A percentile compares a stretch with the other conserved stretches of the same genome.
phyloP scores from a whole-genome alignment of 164 flowering plant species.

The Paratinospora sagittata region DNA sequence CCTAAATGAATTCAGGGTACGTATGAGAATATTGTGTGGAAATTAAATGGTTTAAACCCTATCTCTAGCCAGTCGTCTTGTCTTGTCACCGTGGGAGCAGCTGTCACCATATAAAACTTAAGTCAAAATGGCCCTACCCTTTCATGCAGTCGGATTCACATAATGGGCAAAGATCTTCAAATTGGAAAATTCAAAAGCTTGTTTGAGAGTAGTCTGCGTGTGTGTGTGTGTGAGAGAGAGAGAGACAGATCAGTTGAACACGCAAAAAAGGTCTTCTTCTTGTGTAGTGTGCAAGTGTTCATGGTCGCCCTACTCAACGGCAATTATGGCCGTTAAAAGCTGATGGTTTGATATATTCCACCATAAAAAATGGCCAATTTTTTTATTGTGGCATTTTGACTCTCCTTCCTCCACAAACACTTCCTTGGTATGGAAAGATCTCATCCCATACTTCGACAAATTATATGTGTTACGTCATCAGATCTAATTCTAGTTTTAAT shows the following conservation, averaged over 20 bases:
- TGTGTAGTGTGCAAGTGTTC: neutral
- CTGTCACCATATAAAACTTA: neutral
- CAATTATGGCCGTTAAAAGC: neutral
- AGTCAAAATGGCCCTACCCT: conserved; percentile 6
- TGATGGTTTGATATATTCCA: neutral
- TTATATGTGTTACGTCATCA: neutral
- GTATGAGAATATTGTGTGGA: neutral
- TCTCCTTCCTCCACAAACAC: neutral
- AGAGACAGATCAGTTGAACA: no score
- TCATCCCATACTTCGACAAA: neutral
- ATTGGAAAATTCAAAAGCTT: conserved; percentile 3
- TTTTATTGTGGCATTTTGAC: conserved; percentile 1
- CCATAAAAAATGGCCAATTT: conserved; percentile 2
- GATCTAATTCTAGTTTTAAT: no score
- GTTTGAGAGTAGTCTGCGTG: no score
- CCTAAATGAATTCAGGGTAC: neutral
- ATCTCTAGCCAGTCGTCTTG: neutral
- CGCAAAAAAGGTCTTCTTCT: neutral
- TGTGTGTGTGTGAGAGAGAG: no score
- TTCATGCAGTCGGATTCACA: neutral
- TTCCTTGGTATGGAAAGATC: neutral
- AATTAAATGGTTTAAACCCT: neutral
- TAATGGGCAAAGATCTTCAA: neutral
- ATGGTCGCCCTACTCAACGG: conserved; percentile 2
- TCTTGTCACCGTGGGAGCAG: neutral